Conservation (phyloP, 768 basidiomycete genomes). For the Leccinum imitatum region DNA sequence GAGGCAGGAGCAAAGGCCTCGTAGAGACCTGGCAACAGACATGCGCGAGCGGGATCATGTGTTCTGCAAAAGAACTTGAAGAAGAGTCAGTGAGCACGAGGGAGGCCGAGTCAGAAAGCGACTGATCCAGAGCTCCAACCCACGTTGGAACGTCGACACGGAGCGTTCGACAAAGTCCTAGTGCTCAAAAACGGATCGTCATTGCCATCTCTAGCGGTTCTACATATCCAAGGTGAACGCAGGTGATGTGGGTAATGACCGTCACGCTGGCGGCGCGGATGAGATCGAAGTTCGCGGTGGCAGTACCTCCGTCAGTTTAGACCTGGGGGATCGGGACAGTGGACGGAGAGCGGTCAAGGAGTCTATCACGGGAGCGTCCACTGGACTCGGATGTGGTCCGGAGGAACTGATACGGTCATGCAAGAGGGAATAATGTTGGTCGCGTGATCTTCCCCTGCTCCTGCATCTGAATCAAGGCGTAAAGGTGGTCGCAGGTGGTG, state of each 20-base stretch:
- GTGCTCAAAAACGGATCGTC: slow-evolving; percentile 20
- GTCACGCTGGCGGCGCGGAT: background rate
- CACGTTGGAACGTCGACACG: background rate
- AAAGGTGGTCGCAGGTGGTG: background rate
- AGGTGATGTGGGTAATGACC: background rate
- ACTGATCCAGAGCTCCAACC: slow-evolving; percentile 1
- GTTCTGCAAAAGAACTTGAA: slow-evolving; percentile 18
- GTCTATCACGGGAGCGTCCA: slow-evolving; percentile 27
- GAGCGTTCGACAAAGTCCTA: background rate
- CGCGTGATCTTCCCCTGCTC: background rate
- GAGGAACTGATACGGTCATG: slow-evolving; percentile 22
- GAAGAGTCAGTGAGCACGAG: slow-evolving; percentile 19
- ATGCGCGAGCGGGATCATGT: slow-evolving; percentile 26
- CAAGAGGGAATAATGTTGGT: slow-evolving; percentile 12
- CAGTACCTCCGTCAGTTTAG: background rate
- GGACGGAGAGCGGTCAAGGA: slow-evolving; percentile 20
- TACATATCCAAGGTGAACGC: background rate
- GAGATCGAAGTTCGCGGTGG: background rate
- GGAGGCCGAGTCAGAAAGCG: slow-evolving; percentile 26
- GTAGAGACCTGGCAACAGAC: slow-evolving; percentile 34
- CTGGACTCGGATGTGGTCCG: slow-evolving; percentile 10
- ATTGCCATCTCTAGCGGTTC: slow-evolving; percentile 31
- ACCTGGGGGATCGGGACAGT: background rate
- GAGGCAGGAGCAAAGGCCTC: slow-evolving; percentile 33
- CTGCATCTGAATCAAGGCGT: background rate